Evolutionary conservation across 768 basidiomycete genomes (phyloP).

Genomic region (Auricularia cornea): DNA sequence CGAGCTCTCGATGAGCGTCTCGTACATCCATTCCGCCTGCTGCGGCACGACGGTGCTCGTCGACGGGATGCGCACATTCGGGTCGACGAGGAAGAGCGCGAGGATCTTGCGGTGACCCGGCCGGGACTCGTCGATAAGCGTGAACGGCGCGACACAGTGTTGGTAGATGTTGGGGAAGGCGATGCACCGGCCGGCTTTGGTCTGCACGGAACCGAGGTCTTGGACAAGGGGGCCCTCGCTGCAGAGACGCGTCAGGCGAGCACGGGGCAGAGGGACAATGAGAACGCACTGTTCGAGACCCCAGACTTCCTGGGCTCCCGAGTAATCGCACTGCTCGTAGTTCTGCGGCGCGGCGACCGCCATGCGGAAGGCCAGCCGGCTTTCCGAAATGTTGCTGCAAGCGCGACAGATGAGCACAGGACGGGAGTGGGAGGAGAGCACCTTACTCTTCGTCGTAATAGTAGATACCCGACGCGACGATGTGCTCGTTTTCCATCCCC

Average conservation of each 20-base stretch:
- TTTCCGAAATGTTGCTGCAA: conserved; percentile 27
- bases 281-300: conserved; percentile 17
- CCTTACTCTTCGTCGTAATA: conserved; percentile 10
- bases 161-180: conserved; percentile 22
- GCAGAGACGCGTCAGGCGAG: conserved; percentile 5
- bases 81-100: conserved; percentile 34
- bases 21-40: conserved; percentile 37
- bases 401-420: conserved; percentile 13
- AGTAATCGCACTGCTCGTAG: conserved; percentile 11
- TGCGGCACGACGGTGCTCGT: conserved; percentile 43
- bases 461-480: conserved; percentile 16
- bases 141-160: conserved; percentile 31
- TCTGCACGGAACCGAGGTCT: conserved; percentile 26
- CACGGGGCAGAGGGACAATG: conserved; percentile 5
- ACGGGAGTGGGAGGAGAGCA: conserved; percentile 22
- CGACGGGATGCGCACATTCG: conserved; percentile 27
- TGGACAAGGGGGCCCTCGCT: conserved; percentile 7
- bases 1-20: conserved; percentile 29
- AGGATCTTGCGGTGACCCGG: conserved; percentile 35
- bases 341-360: conserved; percentile 17
- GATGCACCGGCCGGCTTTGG: conserved; percentile 25
- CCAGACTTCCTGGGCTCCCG: conserved; percentile 20
- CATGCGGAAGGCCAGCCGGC: conserved; percentile 23
- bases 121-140: conserved; percentile 25
- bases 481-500: conserved; percentile 22